A percentile compares a stretch with the other conserved stretches of the same genome.
phyloP scores from a whole-genome alignment of 495 filamentous ascomycete genomes.

The Penicillium coprophilum region DNA sequence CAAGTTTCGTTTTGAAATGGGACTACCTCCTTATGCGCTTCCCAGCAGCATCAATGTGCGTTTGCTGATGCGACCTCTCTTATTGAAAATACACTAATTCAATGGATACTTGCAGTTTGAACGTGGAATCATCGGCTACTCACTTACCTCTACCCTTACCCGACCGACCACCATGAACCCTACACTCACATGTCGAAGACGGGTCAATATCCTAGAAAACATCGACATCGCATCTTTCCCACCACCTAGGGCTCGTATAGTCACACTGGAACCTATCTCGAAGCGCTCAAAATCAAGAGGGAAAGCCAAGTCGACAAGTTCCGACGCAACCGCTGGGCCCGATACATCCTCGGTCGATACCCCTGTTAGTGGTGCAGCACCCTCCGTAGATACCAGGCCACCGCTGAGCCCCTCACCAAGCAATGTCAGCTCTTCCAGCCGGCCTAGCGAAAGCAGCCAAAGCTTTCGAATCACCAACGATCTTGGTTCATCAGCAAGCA shows the following conservation, averaged over 20 bases:
- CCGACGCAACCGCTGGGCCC: constrained; percentile 34
- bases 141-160: constrained; percentile 84
- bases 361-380: constrained; percentile 28
- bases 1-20: constrained; percentile 89
- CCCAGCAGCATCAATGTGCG: constrained; percentile 93
- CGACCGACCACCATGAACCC: constrained; percentile 84
- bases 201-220: constrained; percentile 74
- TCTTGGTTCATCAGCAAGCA: constrained; percentile 37
- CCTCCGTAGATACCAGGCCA: constrained; percentile 34
- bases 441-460: constrained; percentile 57
- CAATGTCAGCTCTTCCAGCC: constrained; percentile 63
- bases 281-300: constrained; percentile 52
- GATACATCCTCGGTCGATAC: constrained; percentile 40
- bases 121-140: constrained; percentile 87
- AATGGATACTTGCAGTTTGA: constrained; percentile 68
- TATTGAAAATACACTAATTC: constrained; percentile 17
- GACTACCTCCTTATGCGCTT: constrained; percentile 72
- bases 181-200: constrained; percentile 72
- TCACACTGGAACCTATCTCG: constrained; percentile 75
- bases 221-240: constrained; percentile 61
- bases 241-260: constrained; percentile 64
- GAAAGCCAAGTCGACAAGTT: constrained; percentile 35
- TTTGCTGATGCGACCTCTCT: constrained; percentile 15
- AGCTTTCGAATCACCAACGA: constrained; percentile 49
- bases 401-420: constrained; percentile 59